Conservation (phyloP, 2,329 filamentous ascomycete species). For the Aspergillus tubingensis region DNA sequence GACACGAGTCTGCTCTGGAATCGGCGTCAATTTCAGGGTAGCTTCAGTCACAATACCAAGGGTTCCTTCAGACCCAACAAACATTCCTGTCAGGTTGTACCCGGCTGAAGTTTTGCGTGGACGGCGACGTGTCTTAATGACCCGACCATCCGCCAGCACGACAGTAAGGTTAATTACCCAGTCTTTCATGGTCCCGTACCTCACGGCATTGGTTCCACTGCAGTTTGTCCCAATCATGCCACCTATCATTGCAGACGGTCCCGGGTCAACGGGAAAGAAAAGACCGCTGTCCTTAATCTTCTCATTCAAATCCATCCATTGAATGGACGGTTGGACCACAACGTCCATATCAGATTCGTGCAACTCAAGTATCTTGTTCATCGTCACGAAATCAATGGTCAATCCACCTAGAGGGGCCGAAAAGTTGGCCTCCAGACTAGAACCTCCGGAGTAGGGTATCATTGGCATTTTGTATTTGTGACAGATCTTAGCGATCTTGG, state of each 20-base stretch:
- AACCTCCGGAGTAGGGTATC: constrained; percentile 83
- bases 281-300: constrained; percentile 71
- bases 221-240: constrained; percentile 70
- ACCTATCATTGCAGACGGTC: constrained; percentile 61
- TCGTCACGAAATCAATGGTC: constrained; percentile 84
- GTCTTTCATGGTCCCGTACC: constrained; percentile 76
- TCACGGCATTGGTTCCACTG: constrained; percentile 60
- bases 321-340: constrained; percentile 85
- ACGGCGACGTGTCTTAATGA: constrained; percentile 68
- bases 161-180: constrained; percentile 73
- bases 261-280: constrained; percentile 90
- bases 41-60: constrained; percentile 70
- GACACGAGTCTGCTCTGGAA: constrained; percentile 65
- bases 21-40: constrained; percentile 66
- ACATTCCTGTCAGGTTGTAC: constrained; percentile 69
- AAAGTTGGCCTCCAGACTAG: constrained; percentile 87
- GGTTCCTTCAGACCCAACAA: constrained; percentile 71
- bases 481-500: constrained; percentile 68
- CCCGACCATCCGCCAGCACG: constrained; percentile 67
- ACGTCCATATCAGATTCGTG: constrained; percentile 90
- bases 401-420: constrained; percentile 83
- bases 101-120: constrained; percentile 71
- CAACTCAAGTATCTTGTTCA: constrained; percentile 78
- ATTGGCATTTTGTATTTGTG: constrained; percentile 79
- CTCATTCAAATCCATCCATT: constrained; percentile 89